Conservation (phyloP, 2,329 filamentous ascomycete species). For the Teratosphaeria epicoccoides region DNA sequence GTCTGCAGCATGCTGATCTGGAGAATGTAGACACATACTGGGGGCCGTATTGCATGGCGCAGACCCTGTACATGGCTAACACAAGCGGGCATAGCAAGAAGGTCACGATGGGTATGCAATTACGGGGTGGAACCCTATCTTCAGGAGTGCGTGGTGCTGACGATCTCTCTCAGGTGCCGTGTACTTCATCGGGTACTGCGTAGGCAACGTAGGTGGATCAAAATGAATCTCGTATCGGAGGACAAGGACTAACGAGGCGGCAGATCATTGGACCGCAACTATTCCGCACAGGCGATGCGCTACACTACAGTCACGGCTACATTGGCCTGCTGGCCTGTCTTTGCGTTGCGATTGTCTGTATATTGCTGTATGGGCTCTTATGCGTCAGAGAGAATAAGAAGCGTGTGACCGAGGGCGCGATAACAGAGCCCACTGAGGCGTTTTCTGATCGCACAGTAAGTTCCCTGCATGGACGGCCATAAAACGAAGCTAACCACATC, state of each 20-base stretch:
- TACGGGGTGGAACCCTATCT: no score
- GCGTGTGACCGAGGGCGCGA: neutral
- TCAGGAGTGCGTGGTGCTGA: no score
- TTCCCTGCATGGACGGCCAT: neutral
- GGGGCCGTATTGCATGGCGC: conserved; percentile 25
- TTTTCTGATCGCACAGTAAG: neutral
- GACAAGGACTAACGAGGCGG: neutral
- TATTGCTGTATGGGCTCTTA: neutral
- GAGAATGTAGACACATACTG: conserved; percentile 23
- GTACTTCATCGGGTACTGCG: conserved; percentile 19
- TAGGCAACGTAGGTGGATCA: neutral
- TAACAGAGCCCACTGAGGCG: neutral
- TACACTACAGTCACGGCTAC: neutral
- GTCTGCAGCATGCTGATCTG: neutral
- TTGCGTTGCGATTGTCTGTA: neutral
- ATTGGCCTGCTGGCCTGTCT: neutral
- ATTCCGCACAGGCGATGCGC: neutral
- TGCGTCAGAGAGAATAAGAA: neutral
- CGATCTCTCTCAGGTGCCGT: conserved; percentile 21
- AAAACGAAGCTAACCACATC: neutral
- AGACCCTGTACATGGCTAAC: conserved; percentile 22
- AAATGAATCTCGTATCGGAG: neutral
- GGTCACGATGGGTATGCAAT: conserved; percentile 19
- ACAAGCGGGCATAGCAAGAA: conserved; percentile 27
- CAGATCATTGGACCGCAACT: conserved; percentile 3